A percentile compares a stretch with the other conserved stretches of the same genome.
phyloP scores from a whole-genome alignment of 495 filamentous ascomycete species.

The Stereocaulon alpinum region DNA sequence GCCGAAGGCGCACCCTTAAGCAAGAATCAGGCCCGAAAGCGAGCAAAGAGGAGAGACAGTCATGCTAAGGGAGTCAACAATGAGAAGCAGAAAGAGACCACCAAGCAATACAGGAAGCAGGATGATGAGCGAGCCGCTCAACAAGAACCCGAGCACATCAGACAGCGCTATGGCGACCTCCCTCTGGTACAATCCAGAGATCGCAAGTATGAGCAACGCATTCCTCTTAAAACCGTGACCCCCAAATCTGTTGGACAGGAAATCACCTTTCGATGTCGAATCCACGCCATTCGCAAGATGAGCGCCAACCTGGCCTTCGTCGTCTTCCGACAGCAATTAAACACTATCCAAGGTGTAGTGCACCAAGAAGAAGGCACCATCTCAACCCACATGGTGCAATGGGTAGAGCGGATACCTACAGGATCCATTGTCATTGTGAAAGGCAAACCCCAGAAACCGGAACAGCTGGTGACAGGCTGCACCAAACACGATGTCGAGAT shows the following conservation, averaged over 20 bases:
- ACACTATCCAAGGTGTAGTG: slow-evolving; percentile 66
- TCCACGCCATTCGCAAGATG: slow-evolving; percentile 77
- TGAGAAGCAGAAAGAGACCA: slow-evolving; percentile 42
- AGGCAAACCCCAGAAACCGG: slow-evolving; percentile 51
- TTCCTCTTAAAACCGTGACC: slow-evolving; percentile 42
- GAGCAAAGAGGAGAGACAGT: slow-evolving; percentile 35
- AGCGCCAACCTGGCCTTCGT: slow-evolving; percentile 84
- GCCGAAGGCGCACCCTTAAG: slow-evolving; percentile 32
- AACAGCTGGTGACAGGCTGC: slow-evolving; percentile 46
- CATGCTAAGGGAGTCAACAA: slow-evolving; percentile 37
- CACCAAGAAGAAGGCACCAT: slow-evolving; percentile 44
- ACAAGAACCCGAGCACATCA: slow-evolving; percentile 44
- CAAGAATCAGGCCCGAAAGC: slow-evolving; percentile 46
- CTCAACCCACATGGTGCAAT: slow-evolving; percentile 51
- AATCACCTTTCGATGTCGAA: slow-evolving; percentile 64
- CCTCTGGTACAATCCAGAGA: slow-evolving; percentile 41
- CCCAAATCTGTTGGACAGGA: slow-evolving; percentile 54
- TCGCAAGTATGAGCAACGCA: slow-evolving; percentile 31
- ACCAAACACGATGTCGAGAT: slow-evolving; percentile 48
- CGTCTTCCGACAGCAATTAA: slow-evolving; percentile 70
- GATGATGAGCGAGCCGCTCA: slow-evolving; percentile 30
- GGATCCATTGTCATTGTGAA: slow-evolving; percentile 58
- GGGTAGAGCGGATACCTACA: slow-evolving; percentile 58
- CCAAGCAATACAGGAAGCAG: slow-evolving; percentile 26
- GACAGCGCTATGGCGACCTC: slow-evolving; percentile 49